A percentile compares a stretch with the other conserved stretches of the same genome.
Conservation (phyloP, 495 filamentous ascomycete genomes). For the Trichocladium uniseriatum region DNA sequence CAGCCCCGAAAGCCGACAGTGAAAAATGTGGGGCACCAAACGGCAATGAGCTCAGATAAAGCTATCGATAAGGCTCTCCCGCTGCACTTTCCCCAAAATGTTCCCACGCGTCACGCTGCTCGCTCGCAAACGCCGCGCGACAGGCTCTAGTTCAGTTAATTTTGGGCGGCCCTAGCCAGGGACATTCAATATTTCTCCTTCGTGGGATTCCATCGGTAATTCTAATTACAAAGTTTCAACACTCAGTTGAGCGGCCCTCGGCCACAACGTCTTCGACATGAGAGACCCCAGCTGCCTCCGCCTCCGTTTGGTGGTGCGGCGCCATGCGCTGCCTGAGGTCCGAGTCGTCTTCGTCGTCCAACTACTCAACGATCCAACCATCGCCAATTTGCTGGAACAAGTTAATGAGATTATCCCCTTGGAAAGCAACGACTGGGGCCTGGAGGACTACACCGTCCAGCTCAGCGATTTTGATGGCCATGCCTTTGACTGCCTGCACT, state of each 20-base stretch:
- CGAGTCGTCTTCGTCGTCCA: slow-evolving; percentile 64
- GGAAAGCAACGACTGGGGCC: slow-evolving; percentile 72
- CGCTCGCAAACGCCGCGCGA: too few relatives aligned
- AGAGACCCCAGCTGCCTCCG: slow-evolving; percentile 47
- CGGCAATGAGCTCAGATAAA: too few relatives aligned
- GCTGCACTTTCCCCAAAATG: too few relatives aligned
- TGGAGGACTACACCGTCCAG: slow-evolving; percentile 90
- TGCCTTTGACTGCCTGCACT: slow-evolving; percentile 87
- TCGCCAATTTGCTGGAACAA: slow-evolving; percentile 74
- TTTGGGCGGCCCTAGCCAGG: too few relatives aligned
- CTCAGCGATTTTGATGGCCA: slow-evolving; percentile 43
- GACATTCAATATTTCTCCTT: too few relatives aligned
- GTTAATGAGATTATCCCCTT: slow-evolving; percentile 78
- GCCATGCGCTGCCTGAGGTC: slow-evolving; percentile 68
- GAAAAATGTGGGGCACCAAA: too few relatives aligned
- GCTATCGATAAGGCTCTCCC: too few relatives aligned
- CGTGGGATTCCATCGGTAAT: too few relatives aligned
- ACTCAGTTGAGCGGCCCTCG: background rate
- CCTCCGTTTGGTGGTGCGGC: slow-evolving; percentile 70
- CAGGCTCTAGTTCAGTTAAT: too few relatives aligned
- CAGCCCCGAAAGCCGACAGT: too few relatives aligned
- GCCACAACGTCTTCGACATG: slow-evolving; percentile 15
- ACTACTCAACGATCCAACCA: slow-evolving; percentile 50
- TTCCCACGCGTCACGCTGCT: too few relatives aligned
- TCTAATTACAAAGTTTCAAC: too few relatives aligned